phyloP scores from a whole-genome alignment of 495 filamentous ascomycete genomes.

The Parachaetomium inaequale region DNA sequence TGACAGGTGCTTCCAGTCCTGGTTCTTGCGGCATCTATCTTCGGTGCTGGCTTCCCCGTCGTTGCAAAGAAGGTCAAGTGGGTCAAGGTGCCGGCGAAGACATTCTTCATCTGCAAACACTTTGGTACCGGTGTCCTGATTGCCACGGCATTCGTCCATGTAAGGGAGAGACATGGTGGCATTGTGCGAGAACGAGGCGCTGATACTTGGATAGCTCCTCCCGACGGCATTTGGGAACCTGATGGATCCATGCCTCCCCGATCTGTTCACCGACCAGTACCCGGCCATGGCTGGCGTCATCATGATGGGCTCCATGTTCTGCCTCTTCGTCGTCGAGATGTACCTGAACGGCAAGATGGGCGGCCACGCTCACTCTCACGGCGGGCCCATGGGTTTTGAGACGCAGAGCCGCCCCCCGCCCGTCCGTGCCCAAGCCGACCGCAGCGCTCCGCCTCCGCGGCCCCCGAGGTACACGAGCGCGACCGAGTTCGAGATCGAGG shows the following conservation, averaged over 20 bases:
- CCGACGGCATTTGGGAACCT: conserved; percentile 56
- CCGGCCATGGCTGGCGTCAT: conserved; percentile 59
- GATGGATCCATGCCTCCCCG: conserved; percentile 56
- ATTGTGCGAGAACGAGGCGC: background rate
- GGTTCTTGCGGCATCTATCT: conserved; percentile 39
- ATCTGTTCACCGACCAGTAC: conserved; percentile 52
- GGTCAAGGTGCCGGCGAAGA: conserved; percentile 50
- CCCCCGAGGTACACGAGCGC: conserved; percentile 30
- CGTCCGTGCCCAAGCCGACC: background rate
- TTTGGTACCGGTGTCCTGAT: conserved; percentile 69
- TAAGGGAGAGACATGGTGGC: conserved; percentile 32
- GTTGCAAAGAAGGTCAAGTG: conserved; percentile 52
- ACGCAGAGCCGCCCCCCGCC: conserved; percentile 17
- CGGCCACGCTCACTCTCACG: conserved; percentile 39
- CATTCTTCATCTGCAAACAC: conserved; percentile 57
- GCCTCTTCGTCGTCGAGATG: conserved; percentile 56
- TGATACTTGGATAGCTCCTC: conserved; percentile 39
- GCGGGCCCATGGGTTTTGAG: conserved; percentile 45
- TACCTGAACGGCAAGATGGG: conserved; percentile 51
- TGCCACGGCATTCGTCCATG: conserved; percentile 67
- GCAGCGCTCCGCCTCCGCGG: conserved; percentile 20
- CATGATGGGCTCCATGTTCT: conserved; percentile 55
- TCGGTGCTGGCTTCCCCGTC: conserved; percentile 52
- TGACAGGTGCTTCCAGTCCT: conserved; percentile 33
- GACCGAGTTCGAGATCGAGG: conserved; percentile 34